Conservation (phyloP, 441 rosid species). For the Dalechampia spathulata region DNA sequence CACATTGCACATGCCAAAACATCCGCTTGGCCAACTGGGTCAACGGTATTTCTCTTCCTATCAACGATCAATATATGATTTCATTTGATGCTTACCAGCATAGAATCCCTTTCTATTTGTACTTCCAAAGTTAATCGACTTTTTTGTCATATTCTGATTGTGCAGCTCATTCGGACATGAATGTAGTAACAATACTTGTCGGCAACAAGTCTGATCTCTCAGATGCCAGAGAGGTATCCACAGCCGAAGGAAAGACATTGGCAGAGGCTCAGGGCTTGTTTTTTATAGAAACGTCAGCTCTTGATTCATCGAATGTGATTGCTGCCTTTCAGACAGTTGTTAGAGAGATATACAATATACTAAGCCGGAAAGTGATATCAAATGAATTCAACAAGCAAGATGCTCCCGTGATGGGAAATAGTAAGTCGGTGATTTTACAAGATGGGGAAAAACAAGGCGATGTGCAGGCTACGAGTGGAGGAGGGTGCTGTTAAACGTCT, state of each 20-base stretch:
- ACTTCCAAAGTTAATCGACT: not conserved
- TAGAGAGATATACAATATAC: conserved; percentile 68
- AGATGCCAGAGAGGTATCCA: conserved; percentile 62
- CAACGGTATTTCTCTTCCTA: no score
- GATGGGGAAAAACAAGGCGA: conserved; percentile 22
- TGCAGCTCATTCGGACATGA: conserved; percentile 78
- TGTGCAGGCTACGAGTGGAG: conserved; percentile 31
- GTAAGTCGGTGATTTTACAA: conserved; percentile 67
- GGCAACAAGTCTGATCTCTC: conserved; percentile 94
- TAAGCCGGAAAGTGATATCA: conserved; percentile 91
- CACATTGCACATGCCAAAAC: not conserved
- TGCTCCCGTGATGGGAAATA: conserved; percentile 46
- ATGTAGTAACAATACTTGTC: conserved; percentile 75
- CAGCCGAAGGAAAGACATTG: conserved; percentile 69
- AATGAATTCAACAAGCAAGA: conserved; percentile 70
- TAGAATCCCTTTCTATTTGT: not conserved
- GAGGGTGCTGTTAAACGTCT: conserved; percentile 76
- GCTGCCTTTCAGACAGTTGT: conserved; percentile 88
- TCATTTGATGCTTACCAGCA: no score
- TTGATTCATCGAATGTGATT: conserved; percentile 75
- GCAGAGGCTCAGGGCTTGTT: conserved; percentile 84
- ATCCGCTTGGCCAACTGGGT: no score
- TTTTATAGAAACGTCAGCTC: conserved; percentile 96
- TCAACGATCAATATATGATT: no score
- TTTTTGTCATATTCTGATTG: conserved; percentile 6